phyloP scores from a whole-genome alignment of 2,329 filamentous ascomycete species.

The Aspergillus sergii region DNA sequence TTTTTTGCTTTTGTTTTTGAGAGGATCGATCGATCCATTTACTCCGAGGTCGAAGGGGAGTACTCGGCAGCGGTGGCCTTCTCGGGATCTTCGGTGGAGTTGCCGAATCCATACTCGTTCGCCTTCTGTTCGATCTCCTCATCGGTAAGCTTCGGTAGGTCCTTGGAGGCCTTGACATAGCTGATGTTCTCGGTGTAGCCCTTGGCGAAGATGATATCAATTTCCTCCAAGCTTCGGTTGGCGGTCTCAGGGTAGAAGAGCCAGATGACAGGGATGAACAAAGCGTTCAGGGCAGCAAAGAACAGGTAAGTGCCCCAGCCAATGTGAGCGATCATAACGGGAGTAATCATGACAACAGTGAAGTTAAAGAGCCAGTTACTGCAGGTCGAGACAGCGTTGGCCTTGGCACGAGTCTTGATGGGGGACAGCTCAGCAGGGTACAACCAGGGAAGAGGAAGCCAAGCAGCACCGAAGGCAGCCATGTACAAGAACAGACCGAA shows the following conservation, averaged over 20 bases:
- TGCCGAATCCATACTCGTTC: constrained; percentile 33
- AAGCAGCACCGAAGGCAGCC: constrained; percentile 67
- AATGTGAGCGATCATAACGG: constrained; percentile 43
- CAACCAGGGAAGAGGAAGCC: constrained; percentile 65
- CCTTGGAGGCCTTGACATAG: constrained; percentile 37
- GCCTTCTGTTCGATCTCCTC: constrained; percentile 39
- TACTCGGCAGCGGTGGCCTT: constrained; percentile 24
- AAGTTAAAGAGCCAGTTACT: constrained; percentile 62
- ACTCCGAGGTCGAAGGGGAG: constrained; percentile 17
- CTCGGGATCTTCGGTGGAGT: constrained; percentile 23
- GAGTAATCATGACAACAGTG: constrained; percentile 55
- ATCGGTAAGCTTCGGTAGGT: constrained; percentile 38
- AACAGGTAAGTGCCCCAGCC: constrained; percentile 49
- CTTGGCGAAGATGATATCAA: constrained; percentile 50
- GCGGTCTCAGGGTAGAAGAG: constrained; percentile 59
- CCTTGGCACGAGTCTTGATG: constrained; percentile 58
- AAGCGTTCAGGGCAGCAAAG: constrained; percentile 44
- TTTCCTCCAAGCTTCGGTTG: constrained; percentile 47
- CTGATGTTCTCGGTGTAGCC: constrained; percentile 46
- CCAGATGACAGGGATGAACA: constrained; percentile 56
- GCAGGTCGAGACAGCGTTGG: constrained; percentile 57
- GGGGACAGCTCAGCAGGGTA: constrained; percentile 57
- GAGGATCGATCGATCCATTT: background rate
- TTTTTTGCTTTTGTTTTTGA: background rate
- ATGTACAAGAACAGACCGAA: constrained; percentile 72